These are phyloP conservation scores for Lecanicillium sp. DNA, from an alignment of 2,329 filamentous ascomycete species.

Conservation along the genomic window DNA sequence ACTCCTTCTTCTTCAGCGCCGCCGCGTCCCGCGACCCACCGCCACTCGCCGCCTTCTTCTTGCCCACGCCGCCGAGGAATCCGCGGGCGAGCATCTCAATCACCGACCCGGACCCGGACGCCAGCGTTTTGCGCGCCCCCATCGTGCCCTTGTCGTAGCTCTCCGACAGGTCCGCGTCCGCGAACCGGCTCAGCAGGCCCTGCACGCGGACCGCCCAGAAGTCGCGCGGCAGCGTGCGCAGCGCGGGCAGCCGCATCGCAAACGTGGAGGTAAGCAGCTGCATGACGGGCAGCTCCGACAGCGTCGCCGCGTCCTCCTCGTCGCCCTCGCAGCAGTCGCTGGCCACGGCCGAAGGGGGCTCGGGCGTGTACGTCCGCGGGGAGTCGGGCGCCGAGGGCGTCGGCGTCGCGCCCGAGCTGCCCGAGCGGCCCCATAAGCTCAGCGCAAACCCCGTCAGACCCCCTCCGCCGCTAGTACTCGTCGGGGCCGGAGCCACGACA, in stretches of 20 bases:
- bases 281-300: slow-evolving; percentile 56
- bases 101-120: slow-evolving; percentile 63
- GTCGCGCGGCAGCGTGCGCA: slow-evolving; percentile 54
- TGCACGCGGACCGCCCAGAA: slow-evolving; percentile 62
- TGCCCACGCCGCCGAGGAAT: slow-evolving; percentile 49
- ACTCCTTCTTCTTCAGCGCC: slow-evolving; percentile 27
- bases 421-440: slow-evolving; percentile 9
- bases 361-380: background rate
- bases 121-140: slow-evolving; percentile 67
- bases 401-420: slow-evolving; percentile 1
- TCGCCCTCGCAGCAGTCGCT: slow-evolving; percentile 22
- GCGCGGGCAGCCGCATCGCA: slow-evolving; percentile 58
- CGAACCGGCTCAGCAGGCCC: slow-evolving; percentile 55
- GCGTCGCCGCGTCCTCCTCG: slow-evolving; percentile 3
- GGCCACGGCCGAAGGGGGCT: background rate
- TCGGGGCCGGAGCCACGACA: slow-evolving; percentile 14
- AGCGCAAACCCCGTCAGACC: slow-evolving; percentile 14
- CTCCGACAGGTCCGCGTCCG: slow-evolving; percentile 65
- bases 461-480: slow-evolving; percentile 19
- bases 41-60: slow-evolving; percentile 9
- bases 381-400: slow-evolving; percentile 10
- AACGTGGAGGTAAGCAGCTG: slow-evolving; percentile 63
- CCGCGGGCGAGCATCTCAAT: slow-evolving; percentile 65
- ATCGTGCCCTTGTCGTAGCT: slow-evolving; percentile 75
- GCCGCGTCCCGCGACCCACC: slow-evolving; percentile 12